These are phyloP conservation scores for Binderoboletus segoi DNA, from an alignment of 1,284 basidiomycete species.

Conservation along the genomic window DNA sequence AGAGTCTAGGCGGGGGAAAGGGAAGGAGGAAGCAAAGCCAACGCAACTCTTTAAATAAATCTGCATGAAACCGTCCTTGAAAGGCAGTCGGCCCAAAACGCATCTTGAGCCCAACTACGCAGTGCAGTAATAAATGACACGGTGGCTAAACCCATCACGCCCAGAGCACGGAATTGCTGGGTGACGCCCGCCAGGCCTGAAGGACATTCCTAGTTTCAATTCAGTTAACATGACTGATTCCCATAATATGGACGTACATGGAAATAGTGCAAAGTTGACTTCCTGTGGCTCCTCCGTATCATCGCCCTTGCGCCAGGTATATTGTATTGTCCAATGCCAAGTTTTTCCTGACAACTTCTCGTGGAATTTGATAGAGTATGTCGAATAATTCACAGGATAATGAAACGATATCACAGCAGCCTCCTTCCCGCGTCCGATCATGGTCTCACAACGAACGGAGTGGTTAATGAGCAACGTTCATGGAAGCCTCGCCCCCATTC, in stretches of 20 bases:
- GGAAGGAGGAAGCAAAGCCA: not conserved
- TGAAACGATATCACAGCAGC: not conserved
- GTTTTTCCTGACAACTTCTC: not conserved
- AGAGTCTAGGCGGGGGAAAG: not conserved
- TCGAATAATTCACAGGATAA: not conserved
- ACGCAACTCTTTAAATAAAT: constrained; percentile 11
- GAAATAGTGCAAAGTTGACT: not conserved
- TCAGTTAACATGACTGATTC: not conserved
- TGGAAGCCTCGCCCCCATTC: not conserved
- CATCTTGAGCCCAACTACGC: not conserved
- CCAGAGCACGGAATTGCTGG: not conserved
- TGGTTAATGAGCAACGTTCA: not conserved
- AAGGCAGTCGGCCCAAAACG: not conserved
- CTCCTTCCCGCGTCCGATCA: too few relatives aligned
- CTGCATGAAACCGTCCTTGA: not conserved
- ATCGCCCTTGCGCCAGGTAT: not conserved
- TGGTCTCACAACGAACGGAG: not conserved
- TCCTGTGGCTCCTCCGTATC: not conserved
- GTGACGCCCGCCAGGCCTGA: too few relatives aligned
- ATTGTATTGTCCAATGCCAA: too few relatives aligned
- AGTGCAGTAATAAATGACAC: not conserved
- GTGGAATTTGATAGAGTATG: too few relatives aligned
- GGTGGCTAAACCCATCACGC: not conserved
- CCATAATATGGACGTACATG: not conserved
- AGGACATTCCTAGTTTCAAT: not conserved